Conservation (phyloP, 1,284 basidiomycete species). For the Cystobasidiaceae sp. region DNA sequence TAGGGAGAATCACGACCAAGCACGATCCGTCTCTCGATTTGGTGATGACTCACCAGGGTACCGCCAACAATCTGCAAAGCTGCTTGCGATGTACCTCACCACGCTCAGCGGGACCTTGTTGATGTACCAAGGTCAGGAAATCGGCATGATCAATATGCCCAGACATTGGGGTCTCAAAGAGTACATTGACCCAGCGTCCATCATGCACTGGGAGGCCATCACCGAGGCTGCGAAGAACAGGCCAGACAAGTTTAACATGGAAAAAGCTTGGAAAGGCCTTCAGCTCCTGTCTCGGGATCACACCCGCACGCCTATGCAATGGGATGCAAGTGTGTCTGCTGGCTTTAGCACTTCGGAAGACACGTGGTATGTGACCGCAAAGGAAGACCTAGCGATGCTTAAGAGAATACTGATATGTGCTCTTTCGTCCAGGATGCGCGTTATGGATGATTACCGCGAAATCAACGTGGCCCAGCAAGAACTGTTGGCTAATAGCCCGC, state of each 20-base stretch:
- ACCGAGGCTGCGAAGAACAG: constrained; percentile 44
- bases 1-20: constrained; percentile 26
- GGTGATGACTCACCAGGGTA: not conserved
- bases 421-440: constrained; percentile 67
- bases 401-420: constrained; percentile 58
- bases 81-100: constrained; percentile 57
- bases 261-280: constrained; percentile 56
- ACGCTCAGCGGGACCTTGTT: constrained; percentile 63
- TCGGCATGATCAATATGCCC: constrained; percentile 66
- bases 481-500: constrained; percentile 45
- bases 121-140: constrained; percentile 62
- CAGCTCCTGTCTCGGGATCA: constrained; percentile 65
- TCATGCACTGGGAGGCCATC: constrained; percentile 2
- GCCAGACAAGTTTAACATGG: constrained; percentile 55
- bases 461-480: constrained; percentile 61
- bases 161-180: constrained; percentile 61
- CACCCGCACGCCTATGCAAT: constrained; percentile 65
- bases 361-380: constrained; percentile 55
- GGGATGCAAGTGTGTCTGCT: constrained; percentile 56
- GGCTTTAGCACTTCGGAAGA: constrained; percentile 58
- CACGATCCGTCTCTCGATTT: constrained; percentile 7
- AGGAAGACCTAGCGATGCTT: constrained; percentile 54
- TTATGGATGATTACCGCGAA: constrained; percentile 60
- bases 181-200: constrained; percentile 61
- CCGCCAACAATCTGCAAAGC: constrained; percentile 11